phyloP scores from a whole-genome alignment of 345 rosid species.

The Iberis pinnata region DNA sequence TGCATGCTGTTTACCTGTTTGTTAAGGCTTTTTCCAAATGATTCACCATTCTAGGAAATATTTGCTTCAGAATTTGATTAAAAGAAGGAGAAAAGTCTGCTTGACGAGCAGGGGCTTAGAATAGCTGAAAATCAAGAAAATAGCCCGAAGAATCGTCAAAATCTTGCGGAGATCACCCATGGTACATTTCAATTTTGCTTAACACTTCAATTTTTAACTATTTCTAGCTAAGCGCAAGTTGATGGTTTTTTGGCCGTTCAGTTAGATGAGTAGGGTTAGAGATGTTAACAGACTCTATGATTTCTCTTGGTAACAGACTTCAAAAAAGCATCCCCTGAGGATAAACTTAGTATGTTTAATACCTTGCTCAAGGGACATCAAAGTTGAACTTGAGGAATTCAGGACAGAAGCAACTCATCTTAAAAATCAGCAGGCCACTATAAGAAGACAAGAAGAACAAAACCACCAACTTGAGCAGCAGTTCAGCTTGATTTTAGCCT shows the following conservation, averaged over 20 bases:
- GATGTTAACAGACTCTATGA: constrained; percentile 9
- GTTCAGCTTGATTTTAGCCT: constrained; percentile 39
- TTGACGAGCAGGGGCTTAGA: constrained; percentile 93
- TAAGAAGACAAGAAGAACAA: constrained; percentile 97
- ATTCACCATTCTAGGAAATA: background rate
- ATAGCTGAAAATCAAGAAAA: constrained; percentile 97
- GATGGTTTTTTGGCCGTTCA: background rate
- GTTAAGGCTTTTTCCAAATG: background rate
- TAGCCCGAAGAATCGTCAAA: constrained; percentile 86
- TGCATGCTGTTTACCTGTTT: background rate
- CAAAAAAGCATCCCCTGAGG: constrained; percentile 91
- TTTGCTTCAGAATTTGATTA: constrained; percentile 64
- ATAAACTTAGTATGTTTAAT: constrained; percentile 76
- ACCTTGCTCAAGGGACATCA: constrained; percentile 92
- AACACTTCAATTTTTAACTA: background rate
- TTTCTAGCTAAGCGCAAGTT: background rate
- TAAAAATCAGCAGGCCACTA: constrained; percentile 97
- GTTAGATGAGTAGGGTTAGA: background rate
- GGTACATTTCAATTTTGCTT: constrained; percentile 37
- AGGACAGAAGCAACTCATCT: constrained; percentile 93
- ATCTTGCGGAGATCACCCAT: constrained; percentile 97
- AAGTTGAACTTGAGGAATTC: constrained; percentile 91
- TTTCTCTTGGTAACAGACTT: constrained; percentile 53
- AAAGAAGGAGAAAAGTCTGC: constrained; percentile 80
- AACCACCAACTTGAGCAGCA: constrained; percentile 96